Evolutionary conservation across 1,139 yeast genomes (phyloP), one percentile per base, ranked within the genome.

Genomic region (Magnusiomyces clavatus): DNA sequence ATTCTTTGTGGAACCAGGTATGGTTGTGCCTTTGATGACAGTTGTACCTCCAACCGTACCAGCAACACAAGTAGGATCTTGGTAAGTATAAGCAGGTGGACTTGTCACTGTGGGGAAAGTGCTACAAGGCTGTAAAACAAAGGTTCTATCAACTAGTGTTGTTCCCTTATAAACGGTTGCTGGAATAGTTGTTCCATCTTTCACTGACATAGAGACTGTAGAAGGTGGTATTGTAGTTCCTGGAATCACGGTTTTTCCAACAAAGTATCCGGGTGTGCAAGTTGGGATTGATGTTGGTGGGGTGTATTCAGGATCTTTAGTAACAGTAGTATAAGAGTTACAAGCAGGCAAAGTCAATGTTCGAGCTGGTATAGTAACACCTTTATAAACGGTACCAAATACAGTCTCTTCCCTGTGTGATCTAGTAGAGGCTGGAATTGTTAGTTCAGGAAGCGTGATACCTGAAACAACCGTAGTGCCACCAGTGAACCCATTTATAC

Each of bases 191-290:
- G 51, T 48, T 17, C 51, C 50, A 36, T 48, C 47, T 8, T 24
- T 16, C 24, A 45, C 44, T 34, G 47, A 34, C 14, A 49, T 47
- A 24, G 44, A 39, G n/a, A 31, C 48, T 20, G 44, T 36, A 40
- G 47, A 29, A 14, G 35, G 47, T 16, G 54, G 31, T 16, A 51
- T 34, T 16, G 50, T 46, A 17, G 49, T 40, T 4, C 54, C 54
- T 20, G 51, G 49, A 24, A 51, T 36, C 8, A 45, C 48, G 8
- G 49, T 42, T 13, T 46, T 20, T 24, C 54, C 54, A 36, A 47
- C 41, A 8, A 35, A 36, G 37, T 45, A 45, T 10, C 48, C 46
- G 14, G 51, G 47, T 8, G 44, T 6, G 29, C 47, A 39, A 10
- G 51, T 39, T 10, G 51, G 50, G 1, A 48, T 43, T 8, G 49